Evolutionary conservation across 1,284 basidiomycete genomes (phyloP).

Genomic region (Pseudozyma pruni): DNA sequence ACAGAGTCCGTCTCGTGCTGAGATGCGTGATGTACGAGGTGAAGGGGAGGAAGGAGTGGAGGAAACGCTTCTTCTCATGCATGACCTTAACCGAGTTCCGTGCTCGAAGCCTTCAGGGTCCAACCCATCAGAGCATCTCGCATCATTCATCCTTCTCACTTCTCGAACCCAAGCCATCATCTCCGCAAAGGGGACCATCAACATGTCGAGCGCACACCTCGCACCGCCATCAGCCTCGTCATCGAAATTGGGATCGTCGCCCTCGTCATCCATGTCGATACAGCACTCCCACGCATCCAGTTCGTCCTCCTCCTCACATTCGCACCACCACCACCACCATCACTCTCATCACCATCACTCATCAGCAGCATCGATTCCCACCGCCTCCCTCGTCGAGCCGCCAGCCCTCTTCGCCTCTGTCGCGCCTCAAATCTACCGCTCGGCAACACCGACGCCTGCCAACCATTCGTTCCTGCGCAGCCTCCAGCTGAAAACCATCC

Average conservation of each 20-base stretch:
- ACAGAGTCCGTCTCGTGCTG: no score
- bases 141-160: background rate
- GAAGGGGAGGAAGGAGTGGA: slow-evolving; percentile 5
- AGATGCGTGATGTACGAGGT: background rate
- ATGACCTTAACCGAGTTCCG: slow-evolving; percentile 17
- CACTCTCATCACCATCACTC: slow-evolving; percentile 6
- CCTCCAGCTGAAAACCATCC: slow-evolving; percentile 53
- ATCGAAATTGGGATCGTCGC: slow-evolving; percentile 7
- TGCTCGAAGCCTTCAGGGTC: slow-evolving; percentile 6
- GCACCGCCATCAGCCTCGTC: slow-evolving; percentile 6
- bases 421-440: slow-evolving; percentile 60
- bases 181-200: background rate
- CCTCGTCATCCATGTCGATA: background rate
- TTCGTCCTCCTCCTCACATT: slow-evolving; percentile 9
- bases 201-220: slow-evolving; percentile 26
- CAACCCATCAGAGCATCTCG: background rate
- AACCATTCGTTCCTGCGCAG: slow-evolving; percentile 49
- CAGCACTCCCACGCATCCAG: background rate
- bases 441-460: slow-evolving; percentile 36
- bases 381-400: slow-evolving; percentile 47
- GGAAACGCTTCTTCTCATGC: background rate
- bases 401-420: slow-evolving; percentile 57
- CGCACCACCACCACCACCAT: slow-evolving; percentile 15
- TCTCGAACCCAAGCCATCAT: background rate
- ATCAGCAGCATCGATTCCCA: slow-evolving; percentile 19